phyloP scores from a whole-genome alignment of 129 eudicot genomes.

The Sambucus nigra region DNA sequence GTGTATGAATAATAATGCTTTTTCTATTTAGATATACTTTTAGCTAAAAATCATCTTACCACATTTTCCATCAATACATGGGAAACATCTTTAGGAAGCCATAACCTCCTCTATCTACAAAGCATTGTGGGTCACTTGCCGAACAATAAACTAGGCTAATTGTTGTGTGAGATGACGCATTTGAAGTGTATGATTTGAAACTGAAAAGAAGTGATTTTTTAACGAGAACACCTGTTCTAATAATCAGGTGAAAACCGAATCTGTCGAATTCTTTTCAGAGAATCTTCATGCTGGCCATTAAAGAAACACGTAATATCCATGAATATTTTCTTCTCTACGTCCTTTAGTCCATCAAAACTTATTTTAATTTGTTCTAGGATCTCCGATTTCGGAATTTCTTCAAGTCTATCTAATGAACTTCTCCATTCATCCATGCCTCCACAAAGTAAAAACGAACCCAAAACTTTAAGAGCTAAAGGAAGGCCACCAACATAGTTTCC shows the following conservation, averaged over 20 bases:
- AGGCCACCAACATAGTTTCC: conserved; percentile 14
- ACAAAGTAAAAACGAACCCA: conserved; percentile 18
- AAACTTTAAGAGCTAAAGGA: conserved; percentile 27
- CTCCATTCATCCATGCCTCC: conserved; percentile 22
- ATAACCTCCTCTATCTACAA: conserved; percentile 21
- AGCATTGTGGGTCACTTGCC: conserved; percentile 13
- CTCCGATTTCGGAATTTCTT: conserved; percentile 15
- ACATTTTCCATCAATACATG: conserved; percentile 17
- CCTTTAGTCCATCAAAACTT: conserved; percentile 29
- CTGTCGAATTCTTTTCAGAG: conserved; percentile 17
- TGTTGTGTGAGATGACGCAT: conserved; percentile 38
- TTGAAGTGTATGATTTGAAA: conserved; percentile 4
- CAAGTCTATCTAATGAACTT: conserved; percentile 19
- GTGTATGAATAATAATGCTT: not conserved
- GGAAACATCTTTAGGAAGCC: conserved; percentile 24
- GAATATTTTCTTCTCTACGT: conserved; percentile 27
- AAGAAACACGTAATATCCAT: conserved; percentile 33
- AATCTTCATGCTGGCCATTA: conserved; percentile 23
- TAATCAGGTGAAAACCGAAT: conserved; percentile 20
- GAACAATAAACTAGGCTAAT: conserved; percentile 36
- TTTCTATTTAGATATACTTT: not conserved
- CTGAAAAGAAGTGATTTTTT: conserved; percentile 20
- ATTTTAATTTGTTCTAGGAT: conserved; percentile 18
- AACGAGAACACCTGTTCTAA: conserved; percentile 26
- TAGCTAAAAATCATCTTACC: conserved; percentile 6